Base-by-base conservation (phyloP, 306 rosid species). In the Ochetophila trinervis region DNA sequence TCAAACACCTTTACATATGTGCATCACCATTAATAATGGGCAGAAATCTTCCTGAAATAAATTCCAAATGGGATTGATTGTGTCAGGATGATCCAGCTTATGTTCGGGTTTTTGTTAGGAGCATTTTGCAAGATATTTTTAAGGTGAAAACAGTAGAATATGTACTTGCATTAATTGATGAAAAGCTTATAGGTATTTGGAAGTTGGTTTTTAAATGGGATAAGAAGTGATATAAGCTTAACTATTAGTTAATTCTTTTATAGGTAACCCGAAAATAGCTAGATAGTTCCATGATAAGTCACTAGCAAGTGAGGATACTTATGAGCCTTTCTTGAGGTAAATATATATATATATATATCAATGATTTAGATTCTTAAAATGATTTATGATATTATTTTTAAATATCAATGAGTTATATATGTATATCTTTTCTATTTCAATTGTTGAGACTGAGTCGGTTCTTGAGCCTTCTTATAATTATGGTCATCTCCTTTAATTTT, bases 91-190 rank as follows among this genome's bases (percentile, higher is more conserved):
- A 97, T 70, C 91, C 94, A 6, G 87, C 97, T 65, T 93, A 93
- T 79, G 88, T 87, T 67, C 91, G 81, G 1, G 86, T 93, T 20
- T 93, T 89, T 57, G 83, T 93, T 76, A 85, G 75, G n/a, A n/a
- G n/a, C 80, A 88, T 93, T 69, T 76, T 93, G 62, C 91, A 84
- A 14, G 94, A 93, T 58, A 89, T 93, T 78, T 81, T 76, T 68
- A 93, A 93, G 78, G 98, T 89, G 62, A 97, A 93, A 71, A 93
- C 98, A 2, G 90, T 93, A 2, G 98, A 93, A 74, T 89, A 93
- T 75, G 91, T 86, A 52, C 82, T 92, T 78, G 96, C 96, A 8
- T 70, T 92, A 74, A 72, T 92, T 11, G 95, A 89, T 79, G 98
- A 92, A 70, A 78, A 89, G 93, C 95, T 92, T 71, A 68, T 95